Evolutionary conservation across 352 stramenopile genomes (phyloP).

Genomic region (Albugo laibachii): DNA sequence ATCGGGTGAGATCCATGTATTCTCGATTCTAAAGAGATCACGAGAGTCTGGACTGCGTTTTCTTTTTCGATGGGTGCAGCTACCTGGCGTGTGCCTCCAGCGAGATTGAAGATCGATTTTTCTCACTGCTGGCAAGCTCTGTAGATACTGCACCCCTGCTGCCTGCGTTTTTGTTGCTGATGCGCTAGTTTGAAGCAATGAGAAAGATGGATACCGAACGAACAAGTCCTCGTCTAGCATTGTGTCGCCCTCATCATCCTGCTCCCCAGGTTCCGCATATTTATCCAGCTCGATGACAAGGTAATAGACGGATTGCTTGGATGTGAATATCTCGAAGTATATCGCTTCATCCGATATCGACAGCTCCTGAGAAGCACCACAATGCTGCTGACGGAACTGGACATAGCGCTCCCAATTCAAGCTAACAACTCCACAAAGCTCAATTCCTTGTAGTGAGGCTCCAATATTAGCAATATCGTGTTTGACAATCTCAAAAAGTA

Average conservation of each 20-base stretch:
- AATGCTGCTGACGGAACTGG: constrained; percentile 61
- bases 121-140: constrained; percentile 65
- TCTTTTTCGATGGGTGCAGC: no score
- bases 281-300: constrained; percentile 75
- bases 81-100: no score
- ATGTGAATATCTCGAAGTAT: constrained; percentile 67
- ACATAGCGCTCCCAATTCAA: constrained; percentile 77
- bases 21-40: no score
- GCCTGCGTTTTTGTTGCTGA: constrained; percentile 11
- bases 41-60: no score
- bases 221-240: constrained; percentile 42
- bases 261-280: constrained; percentile 35
- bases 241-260: no score
- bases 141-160: constrained; percentile 62
- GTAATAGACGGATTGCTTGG: constrained; percentile 70
- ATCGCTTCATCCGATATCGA: constrained; percentile 65
- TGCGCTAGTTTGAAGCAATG: constrained; percentile 43
- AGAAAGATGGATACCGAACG: constrained; percentile 61
- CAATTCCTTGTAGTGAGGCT: constrained; percentile 53
- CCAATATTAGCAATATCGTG: constrained; percentile 61
- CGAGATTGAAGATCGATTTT: constrained; percentile 29
- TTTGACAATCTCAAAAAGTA: constrained; percentile 65
- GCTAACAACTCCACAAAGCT: constrained; percentile 55
- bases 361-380: constrained; percentile 52
- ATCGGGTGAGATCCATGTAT: no score